Evolutionary conservation across 1,139 yeast genomes (phyloP).

Genomic region (Scheffersomyces lignicola): DNA sequence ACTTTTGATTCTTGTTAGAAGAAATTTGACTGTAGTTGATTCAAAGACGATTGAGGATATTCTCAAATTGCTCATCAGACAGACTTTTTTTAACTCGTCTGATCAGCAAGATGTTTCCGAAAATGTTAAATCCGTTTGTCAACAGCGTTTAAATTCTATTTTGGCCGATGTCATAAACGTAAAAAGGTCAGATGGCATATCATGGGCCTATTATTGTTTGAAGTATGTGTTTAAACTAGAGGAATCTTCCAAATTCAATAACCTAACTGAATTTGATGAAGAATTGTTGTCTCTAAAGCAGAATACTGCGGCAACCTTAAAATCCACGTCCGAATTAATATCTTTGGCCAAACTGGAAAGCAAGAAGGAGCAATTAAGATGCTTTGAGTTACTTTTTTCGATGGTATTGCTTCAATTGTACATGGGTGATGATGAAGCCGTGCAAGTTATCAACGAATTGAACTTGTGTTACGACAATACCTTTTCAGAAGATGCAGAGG

Average conservation of each 20-base stretch:
- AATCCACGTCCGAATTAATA: slow-evolving; percentile 37
- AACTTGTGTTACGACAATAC: slow-evolving; percentile 50
- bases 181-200: slow-evolving; percentile 41
- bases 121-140: slow-evolving; percentile 39
- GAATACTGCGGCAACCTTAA: slow-evolving; percentile 52
- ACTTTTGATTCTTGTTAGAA: slow-evolving; percentile 56
- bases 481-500: slow-evolving; percentile 24
- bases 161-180: slow-evolving; percentile 57
- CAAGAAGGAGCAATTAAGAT: slow-evolving; percentile 27
- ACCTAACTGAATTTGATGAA: slow-evolving; percentile 54
- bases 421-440: slow-evolving; percentile 78
- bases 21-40: slow-evolving; percentile 31
- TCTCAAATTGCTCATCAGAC: slow-evolving; percentile 50
- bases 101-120: slow-evolving; percentile 21
- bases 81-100: slow-evolving; percentile 51
- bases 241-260: slow-evolving; percentile 19
- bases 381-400: slow-evolving; percentile 74
- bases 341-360: slow-evolving; percentile 9
- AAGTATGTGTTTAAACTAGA: slow-evolving; percentile 29
- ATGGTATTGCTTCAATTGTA: slow-evolving; percentile 78
- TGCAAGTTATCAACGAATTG: slow-evolving; percentile 72
- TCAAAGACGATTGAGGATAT: slow-evolving; percentile 38
- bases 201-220: slow-evolving; percentile 61
- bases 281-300: slow-evolving; percentile 48
- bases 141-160: slow-evolving; percentile 65